Evolutionary conservation across 1,284 basidiomycete genomes (phyloP), one percentile per base, ranked within the genome.

Genomic region (Microbotryomycetes sp.): DNA sequence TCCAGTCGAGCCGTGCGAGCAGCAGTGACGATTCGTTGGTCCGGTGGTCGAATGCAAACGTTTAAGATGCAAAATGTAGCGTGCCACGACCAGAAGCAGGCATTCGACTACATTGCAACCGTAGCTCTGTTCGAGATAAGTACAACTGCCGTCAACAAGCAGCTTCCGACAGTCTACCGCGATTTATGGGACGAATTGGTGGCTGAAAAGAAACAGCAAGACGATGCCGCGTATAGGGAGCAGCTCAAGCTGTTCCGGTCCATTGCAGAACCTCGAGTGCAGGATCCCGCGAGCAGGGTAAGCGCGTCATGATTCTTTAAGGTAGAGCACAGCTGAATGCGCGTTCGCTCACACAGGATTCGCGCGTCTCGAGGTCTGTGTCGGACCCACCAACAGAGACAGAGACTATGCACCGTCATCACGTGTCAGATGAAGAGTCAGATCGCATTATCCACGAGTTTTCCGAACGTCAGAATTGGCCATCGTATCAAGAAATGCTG

Each of bases 181-280:
- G 88, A 92, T 71, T 78, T 97, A 45, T 99, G 96, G 96, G 88
- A 91, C 61, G 91, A 97, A 75, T 78, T 97, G 24, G 90, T 93
- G 70, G 74, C 73, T 5, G 76, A 78, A 29, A 80, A 88, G 62
- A 88, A 86, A 70, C 70, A 74, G 9, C 78, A 79, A 48, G 84
- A 87, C 54, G 84, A 91, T 62, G 75, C 73, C 21, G 80, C 79
- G 41, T 91, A 91, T 72, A 79, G 89, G 29, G 76, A 75, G 9
- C 67, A 72, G 30, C 66, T 76, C 52, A 70, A 70, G 65, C 64
- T 81, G 59, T 75, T 96, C 53, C 81, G 82, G 60, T 75, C 74
- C 13, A 81, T 91, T 21, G 72, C 88, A 26, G 80, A 82, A 53
- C 75, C 54, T 52, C 68, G 60, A 45, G 62, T 51, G 61, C 71